A percentile compares a stretch with the other conserved stretches of the same genome.
phyloP scores from a whole-genome alignment of 352 stramenopile species.

The Phytophthora lateralis region DNA sequence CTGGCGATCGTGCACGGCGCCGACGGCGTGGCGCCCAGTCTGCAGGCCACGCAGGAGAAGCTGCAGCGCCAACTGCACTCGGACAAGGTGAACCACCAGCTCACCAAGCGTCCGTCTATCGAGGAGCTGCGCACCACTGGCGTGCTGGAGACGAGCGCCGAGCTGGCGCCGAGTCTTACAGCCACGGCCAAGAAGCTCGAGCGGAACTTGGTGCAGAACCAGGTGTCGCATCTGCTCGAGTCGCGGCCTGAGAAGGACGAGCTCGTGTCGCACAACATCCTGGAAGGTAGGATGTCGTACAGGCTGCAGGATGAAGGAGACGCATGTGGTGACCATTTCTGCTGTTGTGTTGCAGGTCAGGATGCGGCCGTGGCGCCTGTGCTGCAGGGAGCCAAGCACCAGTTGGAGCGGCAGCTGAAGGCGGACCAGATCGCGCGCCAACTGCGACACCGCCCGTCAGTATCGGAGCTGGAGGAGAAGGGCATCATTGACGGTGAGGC shows the following conservation, averaged over 20 bases:
- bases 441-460: slow-evolving; percentile 69
- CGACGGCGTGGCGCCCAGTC: slow-evolving; percentile 72
- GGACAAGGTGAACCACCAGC: slow-evolving; percentile 75
- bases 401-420: slow-evolving; percentile 77
- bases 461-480: slow-evolving; percentile 77
- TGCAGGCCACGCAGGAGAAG: slow-evolving; percentile 83
- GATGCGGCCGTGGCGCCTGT: slow-evolving; percentile 55
- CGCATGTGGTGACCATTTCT: background rate
- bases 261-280: slow-evolving; percentile 75
- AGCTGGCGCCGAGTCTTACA: slow-evolving; percentile 66
- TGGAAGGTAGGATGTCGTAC: slow-evolving; percentile 44
- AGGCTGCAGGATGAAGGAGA: background rate
- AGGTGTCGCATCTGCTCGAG: slow-evolving; percentile 82
- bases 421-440: slow-evolving; percentile 70
- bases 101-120: slow-evolving; percentile 73
- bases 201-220: slow-evolving; percentile 77
- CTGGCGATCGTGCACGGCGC: slow-evolving; percentile 64
- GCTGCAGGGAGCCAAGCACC: slow-evolving; percentile 73
- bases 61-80: slow-evolving; percentile 76
- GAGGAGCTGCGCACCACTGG: slow-evolving; percentile 62
- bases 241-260: slow-evolving; percentile 79
- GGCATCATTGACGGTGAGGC: slow-evolving; percentile 71
- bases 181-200: slow-evolving; percentile 83
- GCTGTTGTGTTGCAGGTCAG: slow-evolving; percentile 36
- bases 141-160: slow-evolving; percentile 61